phyloP scores from a whole-genome alignment of 352 stramenopile species.

The Phytophthora pisi region DNA sequence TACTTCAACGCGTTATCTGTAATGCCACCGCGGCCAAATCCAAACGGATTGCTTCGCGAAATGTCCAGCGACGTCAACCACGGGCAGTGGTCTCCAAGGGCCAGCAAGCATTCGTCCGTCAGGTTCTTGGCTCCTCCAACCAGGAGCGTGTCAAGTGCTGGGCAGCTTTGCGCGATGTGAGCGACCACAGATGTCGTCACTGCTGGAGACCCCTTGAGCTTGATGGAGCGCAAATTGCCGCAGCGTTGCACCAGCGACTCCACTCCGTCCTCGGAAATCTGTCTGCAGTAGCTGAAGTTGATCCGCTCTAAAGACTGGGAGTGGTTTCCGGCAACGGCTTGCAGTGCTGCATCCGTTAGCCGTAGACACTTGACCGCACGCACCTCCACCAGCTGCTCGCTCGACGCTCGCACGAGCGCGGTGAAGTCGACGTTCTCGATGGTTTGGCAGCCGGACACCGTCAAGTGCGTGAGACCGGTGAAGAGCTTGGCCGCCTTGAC shows the following conservation, averaged over 20 bases:
- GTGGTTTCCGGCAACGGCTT: constrained; percentile 31
- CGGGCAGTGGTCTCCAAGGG: constrained; percentile 47
- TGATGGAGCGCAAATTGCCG: constrained; percentile 40
- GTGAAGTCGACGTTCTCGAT: constrained; percentile 52
- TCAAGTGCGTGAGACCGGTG: constrained; percentile 41
- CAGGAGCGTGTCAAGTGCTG: constrained; percentile 40
- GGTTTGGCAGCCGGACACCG: constrained; percentile 61
- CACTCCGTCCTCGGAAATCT: constrained; percentile 49
- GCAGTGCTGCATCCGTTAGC: constrained; percentile 51
- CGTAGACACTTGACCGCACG: constrained; percentile 58
- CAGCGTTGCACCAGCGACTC: constrained; percentile 36
- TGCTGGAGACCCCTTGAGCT: constrained; percentile 63
- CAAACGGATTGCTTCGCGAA: constrained; percentile 71
- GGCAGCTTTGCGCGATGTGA: constrained; percentile 44
- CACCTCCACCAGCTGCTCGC: constrained; percentile 45
- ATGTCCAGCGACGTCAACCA: constrained; percentile 56
- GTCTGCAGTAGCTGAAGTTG: constrained; percentile 68
- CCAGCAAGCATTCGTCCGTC: constrained; percentile 46
- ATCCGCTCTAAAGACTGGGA: constrained; percentile 44
- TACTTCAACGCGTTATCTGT: constrained; percentile 51
- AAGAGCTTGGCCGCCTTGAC: constrained; percentile 44
- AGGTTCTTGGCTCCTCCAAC: constrained; percentile 58
- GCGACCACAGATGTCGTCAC: constrained; percentile 49
- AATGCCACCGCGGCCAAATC: constrained; percentile 54
- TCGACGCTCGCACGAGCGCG: constrained; percentile 43